phyloP scores from a whole-genome alignment of 2,329 filamentous ascomycete species.

The Pseudocercospora pini-densiflorae region DNA sequence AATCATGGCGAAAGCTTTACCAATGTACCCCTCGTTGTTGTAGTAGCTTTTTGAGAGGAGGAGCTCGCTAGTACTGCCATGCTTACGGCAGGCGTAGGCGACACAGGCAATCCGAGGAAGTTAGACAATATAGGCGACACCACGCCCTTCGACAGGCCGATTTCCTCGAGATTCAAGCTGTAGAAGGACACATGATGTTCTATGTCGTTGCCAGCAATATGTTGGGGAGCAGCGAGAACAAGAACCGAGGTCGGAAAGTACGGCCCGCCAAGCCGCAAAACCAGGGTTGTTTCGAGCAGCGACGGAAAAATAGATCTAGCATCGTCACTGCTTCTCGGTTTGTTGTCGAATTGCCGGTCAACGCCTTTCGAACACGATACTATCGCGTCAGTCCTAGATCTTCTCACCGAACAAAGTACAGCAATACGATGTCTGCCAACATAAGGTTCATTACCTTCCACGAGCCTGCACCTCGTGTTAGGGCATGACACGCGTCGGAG shows the following conservation, averaged over 20 bases:
- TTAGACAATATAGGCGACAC: background rate
- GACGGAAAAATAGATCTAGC: background rate
- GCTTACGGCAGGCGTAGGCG: background rate
- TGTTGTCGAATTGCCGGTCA: no score
- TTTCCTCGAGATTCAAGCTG: no score
- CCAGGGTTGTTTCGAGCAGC: background rate
- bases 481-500: background rate
- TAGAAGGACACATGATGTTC: background rate
- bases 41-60: background rate
- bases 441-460: background rate
- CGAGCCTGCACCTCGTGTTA: background rate
- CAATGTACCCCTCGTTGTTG: constrained; percentile 3
- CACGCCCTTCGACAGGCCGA: no score
- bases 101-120: background rate
- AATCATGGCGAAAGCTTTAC: background rate
- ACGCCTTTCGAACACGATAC: background rate
- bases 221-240: background rate
- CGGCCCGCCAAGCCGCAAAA: background rate
- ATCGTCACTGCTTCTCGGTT: background rate
- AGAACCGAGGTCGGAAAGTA: background rate
- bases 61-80: background rate
- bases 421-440: background rate
- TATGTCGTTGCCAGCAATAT: background rate
- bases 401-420: background rate
- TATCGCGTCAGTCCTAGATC: no score